Base-by-base conservation (phyloP, 2,329 filamentous ascomycete genomes). In the Aspergillus quadricinctus region DNA sequence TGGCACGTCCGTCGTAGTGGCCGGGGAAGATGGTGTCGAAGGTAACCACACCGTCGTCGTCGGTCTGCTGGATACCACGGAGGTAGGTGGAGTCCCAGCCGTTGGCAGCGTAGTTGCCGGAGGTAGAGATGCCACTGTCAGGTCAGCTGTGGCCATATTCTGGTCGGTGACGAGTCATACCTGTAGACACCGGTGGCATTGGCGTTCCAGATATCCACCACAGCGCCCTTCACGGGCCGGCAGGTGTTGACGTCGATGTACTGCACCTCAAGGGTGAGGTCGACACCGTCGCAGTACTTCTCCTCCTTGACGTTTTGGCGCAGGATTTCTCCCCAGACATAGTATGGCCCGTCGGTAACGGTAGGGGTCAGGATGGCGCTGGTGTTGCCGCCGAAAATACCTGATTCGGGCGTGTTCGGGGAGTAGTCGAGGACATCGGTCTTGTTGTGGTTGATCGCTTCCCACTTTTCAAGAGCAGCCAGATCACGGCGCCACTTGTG, bases 21-120 rank as follows among this genome's bases (percentile, higher is more conserved):
- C 78, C 77, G 0, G 77, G 78, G 66, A 79, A 70, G 49, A 72
- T 70, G 9, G 78, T 81, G 37, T 79, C 73, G 65, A 82, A 81
- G 50, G 68, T 69, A 17, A 77, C 77, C 11, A 82, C 76, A 41
- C 80, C 80, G 46, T 80, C 76, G 1, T 65, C 58, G 58, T 81
- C 74, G 1, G 77, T 77, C 11, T 70, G 65, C 63, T 80, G 76
- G 46, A 81, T 74, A 31, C 80, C 80, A 3, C 80, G 77, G 4
- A 81, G 71, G 66, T 73, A 81, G 14, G 77, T 80, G 1, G 72
- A 72, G n/a, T 71, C 69, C 50, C 62, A 69, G 40, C 66, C 74
- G 53, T 57, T 58, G 8, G 63, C 62, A 4, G 66, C 68, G 19
- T 70, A 66, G 53, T 69, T 70, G 25, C 66, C 68, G 0, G 60